Conservation (phyloP, 306 rosid species). For the Delonix regia region DNA sequence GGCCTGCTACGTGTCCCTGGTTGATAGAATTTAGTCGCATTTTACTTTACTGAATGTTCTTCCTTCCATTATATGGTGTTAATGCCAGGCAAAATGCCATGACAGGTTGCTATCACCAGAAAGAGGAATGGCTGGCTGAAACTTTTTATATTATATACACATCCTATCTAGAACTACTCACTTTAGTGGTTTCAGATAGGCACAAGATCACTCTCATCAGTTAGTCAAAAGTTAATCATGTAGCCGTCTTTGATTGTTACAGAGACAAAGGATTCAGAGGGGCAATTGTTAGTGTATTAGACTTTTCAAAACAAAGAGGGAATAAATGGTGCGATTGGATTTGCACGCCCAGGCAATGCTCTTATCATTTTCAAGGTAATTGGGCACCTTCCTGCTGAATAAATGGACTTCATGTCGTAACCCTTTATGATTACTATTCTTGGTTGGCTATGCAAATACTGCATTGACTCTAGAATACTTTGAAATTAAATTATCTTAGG, state of each 20-base stretch:
- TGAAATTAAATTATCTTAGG: conserved; percentile 25
- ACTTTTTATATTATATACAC: conserved; percentile 30
- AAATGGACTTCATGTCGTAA: conserved; percentile 20
- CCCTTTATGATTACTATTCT: conserved; percentile 21
- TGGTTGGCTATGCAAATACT: conserved; percentile 34
- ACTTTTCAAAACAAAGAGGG: conserved; percentile 33
- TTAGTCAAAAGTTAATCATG: conserved; percentile 44
- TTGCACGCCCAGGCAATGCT: conserved; percentile 10
- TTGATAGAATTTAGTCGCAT: conserved; percentile 45
- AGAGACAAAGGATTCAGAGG: conserved; percentile 19
- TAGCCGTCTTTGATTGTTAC: conserved; percentile 30
- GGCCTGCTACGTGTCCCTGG: conserved; percentile 38
- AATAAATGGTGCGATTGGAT: conserved; percentile 1
- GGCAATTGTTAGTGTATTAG: conserved; percentile 21
- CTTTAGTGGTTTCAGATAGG: conserved; percentile 52
- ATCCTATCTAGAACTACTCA: conserved; percentile 4
- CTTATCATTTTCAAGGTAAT: conserved; percentile 31
- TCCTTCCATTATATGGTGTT: conserved; percentile 34
- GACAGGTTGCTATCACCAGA: conserved; percentile 47
- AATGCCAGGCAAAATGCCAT: conserved; percentile 42
- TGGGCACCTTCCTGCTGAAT: conserved; percentile 19
- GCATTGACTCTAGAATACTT: conserved; percentile 33
- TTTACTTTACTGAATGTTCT: conserved; percentile 37
- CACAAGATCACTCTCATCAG: conserved; percentile 48
- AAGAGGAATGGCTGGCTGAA: conserved; percentile 45